Conservation (phyloP, 768 basidiomycete genomes). For the Suillus subluteus region DNA sequence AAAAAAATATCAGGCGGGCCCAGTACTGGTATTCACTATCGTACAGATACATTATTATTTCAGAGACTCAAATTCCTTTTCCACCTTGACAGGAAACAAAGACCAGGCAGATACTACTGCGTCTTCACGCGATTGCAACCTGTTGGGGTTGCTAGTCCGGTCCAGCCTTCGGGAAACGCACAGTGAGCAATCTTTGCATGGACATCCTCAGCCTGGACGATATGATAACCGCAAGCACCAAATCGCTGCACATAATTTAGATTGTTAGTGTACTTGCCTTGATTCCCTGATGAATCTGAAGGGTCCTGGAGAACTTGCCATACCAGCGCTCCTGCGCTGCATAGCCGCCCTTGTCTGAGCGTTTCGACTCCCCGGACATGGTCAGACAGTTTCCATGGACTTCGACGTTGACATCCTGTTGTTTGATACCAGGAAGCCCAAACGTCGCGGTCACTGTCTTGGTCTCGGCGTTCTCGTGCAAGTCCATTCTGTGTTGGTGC, state of each 20-base stretch:
- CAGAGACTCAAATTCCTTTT: too few relatives aligned
- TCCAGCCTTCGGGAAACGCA: not conserved
- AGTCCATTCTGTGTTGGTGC: constrained; percentile 47
- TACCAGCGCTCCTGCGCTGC: constrained; percentile 46
- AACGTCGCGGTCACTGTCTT: constrained; percentile 58
- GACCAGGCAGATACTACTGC: not conserved
- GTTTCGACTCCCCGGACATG: constrained; percentile 52
- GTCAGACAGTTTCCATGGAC: constrained; percentile 51
- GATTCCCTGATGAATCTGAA: constrained; percentile 51
- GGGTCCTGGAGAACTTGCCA: constrained; percentile 50
- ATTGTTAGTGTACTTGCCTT: constrained; percentile 36
- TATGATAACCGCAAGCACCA: too few relatives aligned
- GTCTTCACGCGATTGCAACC: constrained; percentile 18
- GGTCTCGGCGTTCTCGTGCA: constrained; percentile 50
- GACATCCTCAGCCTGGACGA: too few relatives aligned
- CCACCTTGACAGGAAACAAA: too few relatives aligned
- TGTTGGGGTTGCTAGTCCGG: not conserved
- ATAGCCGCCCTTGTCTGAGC: constrained; percentile 35
- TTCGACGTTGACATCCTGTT: constrained; percentile 57
- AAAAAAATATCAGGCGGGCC: too few relatives aligned
- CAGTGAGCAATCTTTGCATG: too few relatives aligned
- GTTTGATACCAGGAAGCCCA: constrained; percentile 58
- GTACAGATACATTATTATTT: too few relatives aligned
- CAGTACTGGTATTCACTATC: too few relatives aligned
- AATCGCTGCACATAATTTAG: too few relatives aligned